phyloP scores from a whole-genome alignment of 2,329 filamentous ascomycete species.

The Claviceps lovelessii region DNA sequence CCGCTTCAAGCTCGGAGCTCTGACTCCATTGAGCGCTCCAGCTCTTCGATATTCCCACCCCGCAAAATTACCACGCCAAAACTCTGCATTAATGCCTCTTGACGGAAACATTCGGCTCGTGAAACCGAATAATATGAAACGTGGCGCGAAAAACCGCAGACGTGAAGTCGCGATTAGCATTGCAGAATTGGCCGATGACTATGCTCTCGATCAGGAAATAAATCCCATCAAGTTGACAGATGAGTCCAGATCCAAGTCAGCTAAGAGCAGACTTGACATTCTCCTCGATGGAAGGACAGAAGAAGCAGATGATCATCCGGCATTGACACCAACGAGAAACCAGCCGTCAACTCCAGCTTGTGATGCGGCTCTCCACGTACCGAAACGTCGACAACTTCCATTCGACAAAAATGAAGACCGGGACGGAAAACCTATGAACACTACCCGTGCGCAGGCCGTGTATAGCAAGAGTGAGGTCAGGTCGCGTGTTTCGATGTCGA shows the following conservation, averaged over 20 bases:
- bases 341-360: not conserved
- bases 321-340: not conserved
- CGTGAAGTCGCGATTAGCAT: not conserved
- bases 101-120: conserved; percentile 19
- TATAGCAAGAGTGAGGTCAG: not conserved
- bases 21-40: not conserved
- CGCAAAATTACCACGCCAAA: conserved; percentile 7
- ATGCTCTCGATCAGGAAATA: conserved; percentile 14
- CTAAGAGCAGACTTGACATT: conserved; percentile 18
- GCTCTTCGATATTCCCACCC: not conserved
- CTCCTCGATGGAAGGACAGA: conserved; percentile 17
- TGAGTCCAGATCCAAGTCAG: conserved; percentile 1
- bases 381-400: conserved; percentile 28
- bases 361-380: conserved; percentile 16
- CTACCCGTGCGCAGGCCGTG: not conserved
- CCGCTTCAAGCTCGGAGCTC: not conserved
- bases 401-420: conserved; percentile 17
- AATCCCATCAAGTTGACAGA: not conserved
- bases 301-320: not conserved
- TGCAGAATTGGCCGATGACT: conserved; percentile 32
- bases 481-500: not conserved
- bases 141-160: conserved; percentile 3
- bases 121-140: conserved; percentile 12
- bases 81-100: conserved; percentile 23
- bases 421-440: conserved; percentile 5